Percentiles rank a stretch among this genome's conserved stretches.
These are phyloP conservation scores for Pneumocystis murina DNA, from an alignment of 1,139 yeast genomes.

Conservation along the genomic window DNA sequence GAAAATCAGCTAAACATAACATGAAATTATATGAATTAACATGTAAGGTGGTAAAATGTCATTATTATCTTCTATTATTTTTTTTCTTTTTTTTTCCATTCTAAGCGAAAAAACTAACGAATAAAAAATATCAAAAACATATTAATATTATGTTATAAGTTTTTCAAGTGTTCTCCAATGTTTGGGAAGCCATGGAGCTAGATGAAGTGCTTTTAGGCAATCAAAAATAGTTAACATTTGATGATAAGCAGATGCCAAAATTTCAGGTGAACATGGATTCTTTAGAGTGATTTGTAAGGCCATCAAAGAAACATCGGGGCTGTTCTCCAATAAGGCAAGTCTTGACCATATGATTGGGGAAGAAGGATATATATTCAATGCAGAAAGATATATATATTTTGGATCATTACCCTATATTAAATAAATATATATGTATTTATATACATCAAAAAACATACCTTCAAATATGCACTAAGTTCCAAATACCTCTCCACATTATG, in stretches of 20 bases:
- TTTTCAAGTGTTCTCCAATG: not conserved
- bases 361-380: not conserved
- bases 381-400: constrained; percentile 3
- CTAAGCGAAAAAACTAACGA: not conserved
- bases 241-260: not conserved
- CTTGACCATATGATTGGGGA: not conserved
- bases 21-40: not conserved
- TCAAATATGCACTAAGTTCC: not conserved
- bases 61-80: not conserved
- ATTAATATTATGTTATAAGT: not conserved
- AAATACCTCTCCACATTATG: not conserved
- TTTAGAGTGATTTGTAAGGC: not conserved
- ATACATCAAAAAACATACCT: not conserved
- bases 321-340: not conserved
- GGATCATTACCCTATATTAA: not conserved
- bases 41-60: not conserved
- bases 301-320: not conserved
- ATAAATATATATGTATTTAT: not conserved
- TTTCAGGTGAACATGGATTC: not conserved
- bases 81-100: not conserved
- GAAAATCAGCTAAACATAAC: not conserved
- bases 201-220: not conserved
- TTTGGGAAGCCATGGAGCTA: not conserved
- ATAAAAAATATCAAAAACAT: not conserved
- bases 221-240: not conserved